Evolutionary conservation across 352 stramenopile species (phyloP), one percentile per base, ranked within the genome.

Genomic region (Globisporangium recalcitrans): DNA sequence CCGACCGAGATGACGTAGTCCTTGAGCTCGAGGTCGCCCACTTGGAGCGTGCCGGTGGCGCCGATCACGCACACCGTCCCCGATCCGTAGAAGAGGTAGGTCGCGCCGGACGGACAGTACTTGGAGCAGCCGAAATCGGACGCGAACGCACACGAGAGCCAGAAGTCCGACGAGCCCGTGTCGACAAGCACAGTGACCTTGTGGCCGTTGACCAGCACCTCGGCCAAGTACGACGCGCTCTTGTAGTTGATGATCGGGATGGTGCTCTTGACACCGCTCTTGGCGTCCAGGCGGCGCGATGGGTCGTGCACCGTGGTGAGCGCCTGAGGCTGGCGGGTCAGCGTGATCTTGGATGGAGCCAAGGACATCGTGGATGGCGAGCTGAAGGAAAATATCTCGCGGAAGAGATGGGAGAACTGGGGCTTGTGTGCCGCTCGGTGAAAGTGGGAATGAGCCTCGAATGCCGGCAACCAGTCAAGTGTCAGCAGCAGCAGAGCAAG

Each of bases 121-220:
- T 48, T 69, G 27, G 58, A n/a, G 52, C 82, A 92, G 6, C 44
- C 38, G 14, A 47, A 51, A 38, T 57, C 40, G n/a, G 46, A 42
- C 22, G 51, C 54, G 62, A 53, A 63, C 31, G 58, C 58, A 13
- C 48, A 64, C 48, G 47, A 58, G 62, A 93, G 67, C 79, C 83
- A 93, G 6, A 90, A 64, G 63, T 93, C 81, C 9, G 83, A 87
- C 42, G 83, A 93, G 54, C 83, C 83, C 8, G 81, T 93, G 70
- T 92, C 83, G n/a, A 92, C 71, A 31, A 84, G 70, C 59, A 92
- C 73, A 2, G 71, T 67, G 68, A 77, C 86, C 2, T 60, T 68
- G 3, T 63, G 62, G 60, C 52, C 58, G 53, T 78, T 70, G 40
- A 92, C 68, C 16, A 57, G 48, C 13, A 92, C 66, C 48, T 78